phyloP scores from a whole-genome alignment of 2,329 filamentous ascomycete species.

The Pseudocercospora ulei region DNA sequence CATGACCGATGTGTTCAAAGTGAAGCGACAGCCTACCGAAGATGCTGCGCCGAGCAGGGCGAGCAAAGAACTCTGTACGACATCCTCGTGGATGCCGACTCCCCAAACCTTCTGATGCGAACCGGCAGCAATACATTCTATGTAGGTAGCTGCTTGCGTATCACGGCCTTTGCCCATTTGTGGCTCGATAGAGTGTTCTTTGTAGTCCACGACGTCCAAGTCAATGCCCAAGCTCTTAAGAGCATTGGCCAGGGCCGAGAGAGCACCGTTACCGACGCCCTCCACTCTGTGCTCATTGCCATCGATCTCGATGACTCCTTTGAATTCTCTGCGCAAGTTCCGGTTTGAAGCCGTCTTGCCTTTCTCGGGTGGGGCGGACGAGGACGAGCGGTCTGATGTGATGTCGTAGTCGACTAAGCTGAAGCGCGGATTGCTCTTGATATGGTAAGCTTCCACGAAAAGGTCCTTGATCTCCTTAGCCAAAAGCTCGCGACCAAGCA shows the following conservation, averaged over 20 bases:
- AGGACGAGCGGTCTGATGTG: conserved; percentile 66
- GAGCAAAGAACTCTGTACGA: conserved; percentile 79
- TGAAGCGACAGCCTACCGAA: conserved; percentile 66
- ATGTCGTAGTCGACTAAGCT: conserved; percentile 86
- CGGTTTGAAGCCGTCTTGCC: conserved; percentile 56
- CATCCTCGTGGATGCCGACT: conserved; percentile 84
- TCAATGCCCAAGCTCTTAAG: conserved; percentile 70
- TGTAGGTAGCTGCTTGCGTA: conserved; percentile 90
- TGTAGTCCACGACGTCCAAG: conserved; percentile 87
- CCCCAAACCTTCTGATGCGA: conserved; percentile 72
- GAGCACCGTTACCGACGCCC: conserved; percentile 79
- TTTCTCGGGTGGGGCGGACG: conserved; percentile 57
- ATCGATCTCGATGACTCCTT: conserved; percentile 74
- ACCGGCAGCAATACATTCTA: conserved; percentile 67
- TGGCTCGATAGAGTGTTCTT: conserved; percentile 70
- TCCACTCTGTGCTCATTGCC: conserved; percentile 66
- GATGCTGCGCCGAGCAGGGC: conserved; percentile 76
- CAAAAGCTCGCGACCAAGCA: conserved; percentile 71
- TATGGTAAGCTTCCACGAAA: conserved; percentile 82
- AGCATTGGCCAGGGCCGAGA: conserved; percentile 78
- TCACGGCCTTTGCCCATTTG: conserved; percentile 47
- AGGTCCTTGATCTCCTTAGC: conserved; percentile 73
- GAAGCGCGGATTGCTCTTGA: conserved; percentile 75
- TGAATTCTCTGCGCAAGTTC: conserved; percentile 71
- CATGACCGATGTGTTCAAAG: not conserved